Percentiles rank a stretch among this genome's conserved stretches.
phyloP scores from a whole-genome alignment of 2,329 filamentous ascomycete genomes.

The Aotearoamyces nothofagi region DNA sequence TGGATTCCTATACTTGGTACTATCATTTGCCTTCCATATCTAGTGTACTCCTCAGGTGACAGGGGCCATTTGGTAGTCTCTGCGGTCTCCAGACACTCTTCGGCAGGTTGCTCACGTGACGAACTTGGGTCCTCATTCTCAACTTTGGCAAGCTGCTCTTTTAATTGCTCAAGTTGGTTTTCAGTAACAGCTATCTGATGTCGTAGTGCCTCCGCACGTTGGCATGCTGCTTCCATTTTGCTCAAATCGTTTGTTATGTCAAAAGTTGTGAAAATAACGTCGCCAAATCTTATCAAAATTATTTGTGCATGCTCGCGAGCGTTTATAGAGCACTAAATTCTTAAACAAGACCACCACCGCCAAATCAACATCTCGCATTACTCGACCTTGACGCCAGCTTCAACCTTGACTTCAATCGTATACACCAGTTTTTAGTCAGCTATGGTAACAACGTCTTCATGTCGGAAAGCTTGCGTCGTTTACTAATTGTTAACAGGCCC shows the following conservation, averaged over 20 bases:
- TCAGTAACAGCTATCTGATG: conserved; percentile 32
- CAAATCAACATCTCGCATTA: too few relatives aligned
- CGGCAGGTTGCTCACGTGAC: too few relatives aligned
- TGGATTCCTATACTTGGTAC: conserved; percentile 66
- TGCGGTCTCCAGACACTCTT: too few relatives aligned
- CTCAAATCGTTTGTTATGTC: background rate
- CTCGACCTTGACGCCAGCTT: too few relatives aligned
- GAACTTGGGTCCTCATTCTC: conserved; percentile 10
- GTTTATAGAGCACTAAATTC: too few relatives aligned
- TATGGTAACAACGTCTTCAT: too few relatives aligned
- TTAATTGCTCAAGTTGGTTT: conserved; percentile 29
- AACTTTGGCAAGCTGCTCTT: conserved; percentile 25
- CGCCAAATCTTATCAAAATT: too few relatives aligned
- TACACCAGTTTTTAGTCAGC: conserved; percentile 2
- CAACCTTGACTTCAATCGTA: background rate
- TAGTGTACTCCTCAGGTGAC: conserved; percentile 56
- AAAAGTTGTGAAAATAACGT: too few relatives aligned
- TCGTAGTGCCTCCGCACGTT: conserved; percentile 23
- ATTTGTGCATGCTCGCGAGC: too few relatives aligned
- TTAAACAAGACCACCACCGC: too few relatives aligned
- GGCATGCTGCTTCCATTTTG: conserved; percentile 23
- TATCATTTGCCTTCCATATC: conserved; percentile 86
- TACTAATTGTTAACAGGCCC: conserved; percentile 21
- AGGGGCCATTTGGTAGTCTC: conserved; percentile 50
- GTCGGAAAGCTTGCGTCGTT: too few relatives aligned